These are phyloP conservation scores for Penicillium bialowiezense DNA, from an alignment of 495 filamentous ascomycete species.

Conservation along the genomic window DNA sequence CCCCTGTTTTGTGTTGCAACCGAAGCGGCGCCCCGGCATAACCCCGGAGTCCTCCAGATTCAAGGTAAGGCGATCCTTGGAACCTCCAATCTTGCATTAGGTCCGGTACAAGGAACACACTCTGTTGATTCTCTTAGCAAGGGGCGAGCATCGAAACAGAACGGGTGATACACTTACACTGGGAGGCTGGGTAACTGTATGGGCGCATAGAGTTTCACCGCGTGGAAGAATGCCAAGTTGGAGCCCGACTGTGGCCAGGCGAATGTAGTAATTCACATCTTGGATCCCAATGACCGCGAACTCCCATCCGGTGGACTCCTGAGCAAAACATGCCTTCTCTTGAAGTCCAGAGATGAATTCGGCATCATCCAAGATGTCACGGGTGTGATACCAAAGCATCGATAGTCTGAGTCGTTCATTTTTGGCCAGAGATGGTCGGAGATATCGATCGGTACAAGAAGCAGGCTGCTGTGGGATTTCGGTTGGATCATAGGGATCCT, in stretches of 20 bases:
- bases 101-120: constrained; percentile 10
- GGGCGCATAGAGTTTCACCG: constrained; percentile 17
- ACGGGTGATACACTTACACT: constrained; percentile 7
- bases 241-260: constrained; percentile 13
- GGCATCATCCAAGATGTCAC: constrained; percentile 6
- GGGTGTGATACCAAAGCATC: constrained; percentile 18
- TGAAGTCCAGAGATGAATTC: constrained; percentile 13
- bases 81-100: constrained; percentile 21
- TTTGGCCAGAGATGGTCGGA: constrained; percentile 7
- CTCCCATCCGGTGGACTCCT: constrained; percentile 16
- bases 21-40: constrained; percentile 19
- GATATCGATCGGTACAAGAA: constrained; percentile 4
- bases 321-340: constrained; percentile 12
- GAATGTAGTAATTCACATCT: constrained; percentile 14
- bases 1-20: constrained; percentile 9
- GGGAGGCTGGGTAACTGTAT: constrained; percentile 16
- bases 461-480: background rate
- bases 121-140: constrained; percentile 5
- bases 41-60: constrained; percentile 6
- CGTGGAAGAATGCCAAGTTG: constrained; percentile 15
- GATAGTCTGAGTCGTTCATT: constrained; percentile 17
- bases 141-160: background rate
- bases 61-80: constrained; percentile 10
- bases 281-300: constrained; percentile 14
- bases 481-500: background rate